Conservation (phyloP, 2,329 filamentous ascomycete genomes). For the Paraconiothyrium sp. region DNA sequence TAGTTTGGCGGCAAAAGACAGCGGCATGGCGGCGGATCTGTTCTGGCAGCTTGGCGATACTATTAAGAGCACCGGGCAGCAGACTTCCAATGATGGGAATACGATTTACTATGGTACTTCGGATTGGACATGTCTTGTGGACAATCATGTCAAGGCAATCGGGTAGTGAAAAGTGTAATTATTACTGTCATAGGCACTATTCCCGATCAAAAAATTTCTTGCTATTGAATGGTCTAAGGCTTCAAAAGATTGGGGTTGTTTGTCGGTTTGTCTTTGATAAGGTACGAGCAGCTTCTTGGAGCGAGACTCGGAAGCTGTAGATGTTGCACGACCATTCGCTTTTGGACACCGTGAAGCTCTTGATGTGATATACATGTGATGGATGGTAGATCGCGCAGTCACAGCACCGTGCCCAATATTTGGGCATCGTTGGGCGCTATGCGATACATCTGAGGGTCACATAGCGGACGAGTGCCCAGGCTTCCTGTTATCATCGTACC, state of each 20-base stretch:
- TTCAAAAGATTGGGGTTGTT: no score
- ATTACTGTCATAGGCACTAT: neutral
- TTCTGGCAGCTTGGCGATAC: constrained; percentile 48
- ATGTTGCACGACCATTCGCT: no score
- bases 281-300: no score
- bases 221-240: neutral
- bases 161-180: constrained; percentile 22
- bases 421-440: neutral
- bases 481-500: neutral
- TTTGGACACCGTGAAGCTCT: no score
- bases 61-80: constrained; percentile 29
- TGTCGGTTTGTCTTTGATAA: no score
- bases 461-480: neutral
- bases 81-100: constrained; percentile 43
- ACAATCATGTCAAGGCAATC: constrained; percentile 38
- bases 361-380: neutral
- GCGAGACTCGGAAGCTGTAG: no score
- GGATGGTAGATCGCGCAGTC: neutral
- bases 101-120: constrained; percentile 41
- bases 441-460: neutral
- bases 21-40: constrained; percentile 44
- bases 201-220: neutral
- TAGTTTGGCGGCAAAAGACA: constrained; percentile 30
- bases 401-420: neutral
- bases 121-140: constrained; percentile 46